Evolutionary conservation across 495 filamentous ascomycete genomes (phyloP), one percentile per base, ranked within the genome.

Genomic region (Margaritispora aquatica): DNA sequence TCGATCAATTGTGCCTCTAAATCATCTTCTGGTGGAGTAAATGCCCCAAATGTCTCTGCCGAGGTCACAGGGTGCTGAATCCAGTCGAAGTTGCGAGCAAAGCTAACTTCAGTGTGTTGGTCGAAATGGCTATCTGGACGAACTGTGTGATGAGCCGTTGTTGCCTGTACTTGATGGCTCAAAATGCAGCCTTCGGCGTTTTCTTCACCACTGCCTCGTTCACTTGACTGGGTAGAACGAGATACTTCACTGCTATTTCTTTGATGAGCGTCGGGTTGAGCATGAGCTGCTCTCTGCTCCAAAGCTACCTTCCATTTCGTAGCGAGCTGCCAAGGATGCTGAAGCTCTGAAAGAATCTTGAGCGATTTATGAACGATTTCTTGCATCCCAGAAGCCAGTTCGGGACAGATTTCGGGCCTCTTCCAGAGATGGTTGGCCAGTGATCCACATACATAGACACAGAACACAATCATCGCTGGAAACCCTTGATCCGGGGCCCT

Each of bases 381-480:
- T 21, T 54, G 47, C 24, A 23, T 50, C 47, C 24, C 21, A 22
- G 47, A 24, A 5, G 24, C 21, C 5, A 17, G 3, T 5, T 50
- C 21, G n/a, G 47, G 47, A 50, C 24, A 26, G 11, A 26, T 50
- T 22, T 49, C 38, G 11, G 55, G 55, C 27, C 23, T 11, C 20
- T 57, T 57, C 55, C 55, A 57, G 2, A 76, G 51, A 49, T 81
- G 78, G 17, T 69, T 72, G 5, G 77, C 73, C 1, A 81, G 62
- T 51, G 78, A 71, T 17, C 77, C 78, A 57, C 78, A 81, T 34
- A 70, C 74, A 21, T 79, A 81, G 7, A 78, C 73, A 46, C 75
- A 77, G 54, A 81, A 81, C 0, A 75, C 75, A 71, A 81, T 77
- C 63, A 79, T 77, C 19, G 76, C 76, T 13, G 77, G 77, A 38